Percentiles rank a stretch among this genome's conserved stretches.
Conservation (phyloP, 768 basidiomycete genomes). For the Mrakia gelida region DNA sequence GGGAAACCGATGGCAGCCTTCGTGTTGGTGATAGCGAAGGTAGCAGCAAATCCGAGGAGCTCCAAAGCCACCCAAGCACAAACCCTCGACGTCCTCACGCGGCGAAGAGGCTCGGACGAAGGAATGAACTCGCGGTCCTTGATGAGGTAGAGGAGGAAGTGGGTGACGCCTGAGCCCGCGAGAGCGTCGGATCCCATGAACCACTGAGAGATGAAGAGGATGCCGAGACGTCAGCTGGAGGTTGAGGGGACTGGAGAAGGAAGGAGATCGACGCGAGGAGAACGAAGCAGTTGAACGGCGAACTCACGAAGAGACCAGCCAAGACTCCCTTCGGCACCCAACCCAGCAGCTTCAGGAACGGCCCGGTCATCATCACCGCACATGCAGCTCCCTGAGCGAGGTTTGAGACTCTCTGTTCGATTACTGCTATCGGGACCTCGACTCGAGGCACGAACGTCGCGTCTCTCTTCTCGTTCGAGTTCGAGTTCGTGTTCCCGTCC, state of each 20-base stretch:
- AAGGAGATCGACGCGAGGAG: neutral
- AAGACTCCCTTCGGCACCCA: conserved; percentile 69
- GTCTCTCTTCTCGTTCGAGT: neutral
- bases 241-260: neutral
- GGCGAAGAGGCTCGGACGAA: conserved; percentile 61
- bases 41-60: conserved; percentile 75
- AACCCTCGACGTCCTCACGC: conserved; percentile 70
- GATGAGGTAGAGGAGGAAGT: conserved; percentile 72
- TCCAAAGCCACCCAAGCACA: conserved; percentile 68
- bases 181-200: conserved; percentile 87
- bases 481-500: neutral
- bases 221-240: neutral
- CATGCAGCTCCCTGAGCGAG: conserved; percentile 75
- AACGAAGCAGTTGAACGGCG: neutral
- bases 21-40: conserved; percentile 87
- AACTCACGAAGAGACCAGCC: conserved; percentile 75
- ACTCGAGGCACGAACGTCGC: neutral
- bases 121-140: conserved; percentile 64
- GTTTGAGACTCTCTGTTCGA: conserved; percentile 91
- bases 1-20: conserved; percentile 89
- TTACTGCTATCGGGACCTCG: conserved; percentile 56
- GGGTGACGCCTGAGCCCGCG: conserved; percentile 73
- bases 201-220: conserved; percentile 50
- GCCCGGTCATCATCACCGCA: conserved; percentile 61
- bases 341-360: conserved; percentile 64